Evolutionary conservation across 108 stramenopile species (phyloP), one percentile per base, ranked within the genome.

Genomic region (Cyclostephanos invisitatus): DNA sequence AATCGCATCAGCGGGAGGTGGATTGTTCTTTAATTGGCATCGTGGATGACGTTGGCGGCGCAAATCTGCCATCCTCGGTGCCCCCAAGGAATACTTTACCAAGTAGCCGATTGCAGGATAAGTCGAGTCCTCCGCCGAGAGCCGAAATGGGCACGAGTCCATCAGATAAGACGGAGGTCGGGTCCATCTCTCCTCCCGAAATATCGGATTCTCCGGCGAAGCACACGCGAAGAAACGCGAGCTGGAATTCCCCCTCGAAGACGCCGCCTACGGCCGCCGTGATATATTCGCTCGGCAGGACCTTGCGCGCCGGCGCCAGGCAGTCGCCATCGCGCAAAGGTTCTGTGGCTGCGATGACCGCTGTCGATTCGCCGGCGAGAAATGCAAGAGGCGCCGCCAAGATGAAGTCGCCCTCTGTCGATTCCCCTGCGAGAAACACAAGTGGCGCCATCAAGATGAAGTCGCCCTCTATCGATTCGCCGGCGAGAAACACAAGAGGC

Each of bases 191-290:
- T 22, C 29, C 18, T 37, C 29, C 48, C 9, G 28, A 64, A 22
- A 27, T 57, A 12, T 9, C 66, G 8, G 82, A 89, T 71, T 89
- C 91, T 37, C 91, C 88, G 27, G 91, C 91, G 18, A 28, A 80
- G 50, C 84, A 84, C 56, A 91, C 90, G 48, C 74, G 78, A 24
- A 46, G 14, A 14, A 80, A 70, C 28, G 59, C 58, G 27, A 46
- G 40, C 5, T 67, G 48, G 24, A 12, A 50, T 2, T 64, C 59
- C 36, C 56, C 40, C n/a, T 73, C 44, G 18, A 47, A 28, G 24
- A 38, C 70, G 25, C 50, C 50, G 6, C 35, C 78, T 14, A 25
- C 68, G 58, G 20, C 18, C 57, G n/a, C 70, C 68, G 11, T 40
- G 40, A 64, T 72, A 46, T 75, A 62, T 58, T 84, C 80, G 83